Conservation (phyloP, 116 monocot genomes). For the Posidonia oceanica region DNA sequence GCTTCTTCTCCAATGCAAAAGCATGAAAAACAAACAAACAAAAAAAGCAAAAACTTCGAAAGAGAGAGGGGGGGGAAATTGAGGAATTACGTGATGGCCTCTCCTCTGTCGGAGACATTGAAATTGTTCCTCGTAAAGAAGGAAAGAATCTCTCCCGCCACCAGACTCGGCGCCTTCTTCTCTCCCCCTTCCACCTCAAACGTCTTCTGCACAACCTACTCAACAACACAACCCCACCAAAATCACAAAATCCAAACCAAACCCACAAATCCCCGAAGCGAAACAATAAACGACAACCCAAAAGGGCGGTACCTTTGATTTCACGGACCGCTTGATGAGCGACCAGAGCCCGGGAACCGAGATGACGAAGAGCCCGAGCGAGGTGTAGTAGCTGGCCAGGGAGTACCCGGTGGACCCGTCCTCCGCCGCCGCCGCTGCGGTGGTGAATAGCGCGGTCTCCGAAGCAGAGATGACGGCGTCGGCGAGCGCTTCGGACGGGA, state of each 20-base stretch:
- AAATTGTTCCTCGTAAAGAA: conserved; percentile 94
- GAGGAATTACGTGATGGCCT: conserved; percentile 71
- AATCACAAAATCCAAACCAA: background rate
- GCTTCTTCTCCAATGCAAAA: too few species aligned
- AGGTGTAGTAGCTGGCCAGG: conserved; percentile 89
- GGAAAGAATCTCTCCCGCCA: conserved; percentile 91
- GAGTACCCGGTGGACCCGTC: conserved; percentile 54
- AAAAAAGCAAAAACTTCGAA: too few species aligned
- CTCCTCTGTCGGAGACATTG: conserved; percentile 66
- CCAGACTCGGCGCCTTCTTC: conserved; percentile 40
- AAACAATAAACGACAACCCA: background rate
- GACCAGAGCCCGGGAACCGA: conserved; percentile 98
- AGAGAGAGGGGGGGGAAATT: too few species aligned
- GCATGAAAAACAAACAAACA: too few species aligned
- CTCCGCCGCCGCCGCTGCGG: background rate
- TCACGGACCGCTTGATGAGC: conserved; percentile 94
- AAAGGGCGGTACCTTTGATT: conserved; percentile 62
- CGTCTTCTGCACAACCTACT: conserved; percentile 84
- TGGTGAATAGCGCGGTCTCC: background rate
- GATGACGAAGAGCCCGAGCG: conserved; percentile 89
- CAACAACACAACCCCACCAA: background rate
- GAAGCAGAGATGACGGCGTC: conserved; percentile 14
- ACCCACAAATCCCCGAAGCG: too few species aligned
- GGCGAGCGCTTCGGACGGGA: conserved; percentile 23
- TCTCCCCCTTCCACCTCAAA: conserved; percentile 37